Percentiles rank a stretch among this genome's conserved stretches.
These are phyloP conservation scores for Wickerhamiella hasegawae DNA, from an alignment of 805 yeast species.

Conservation along the genomic window DNA sequence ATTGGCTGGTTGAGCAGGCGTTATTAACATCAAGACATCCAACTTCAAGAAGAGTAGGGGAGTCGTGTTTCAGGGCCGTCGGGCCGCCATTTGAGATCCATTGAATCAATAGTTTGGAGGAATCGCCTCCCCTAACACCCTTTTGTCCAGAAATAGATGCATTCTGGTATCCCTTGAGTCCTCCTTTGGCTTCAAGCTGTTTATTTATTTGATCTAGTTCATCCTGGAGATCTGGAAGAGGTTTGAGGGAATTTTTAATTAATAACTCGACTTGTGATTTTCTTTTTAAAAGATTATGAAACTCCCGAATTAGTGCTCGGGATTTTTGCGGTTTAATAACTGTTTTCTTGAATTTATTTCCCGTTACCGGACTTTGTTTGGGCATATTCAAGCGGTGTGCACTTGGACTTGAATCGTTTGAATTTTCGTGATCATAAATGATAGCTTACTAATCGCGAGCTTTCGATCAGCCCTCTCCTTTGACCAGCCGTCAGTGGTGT, in stretches of 20 bases:
- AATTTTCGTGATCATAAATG: too few relatives aligned
- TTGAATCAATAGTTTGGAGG: constrained; percentile 62
- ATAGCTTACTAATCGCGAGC: too few relatives aligned
- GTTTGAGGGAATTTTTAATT: too few relatives aligned
- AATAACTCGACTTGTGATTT: background rate
- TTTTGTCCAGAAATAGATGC: constrained; percentile 83
- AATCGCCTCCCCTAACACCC: constrained; percentile 71
- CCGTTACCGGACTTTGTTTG: background rate
- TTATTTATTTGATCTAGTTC: constrained; percentile 29
- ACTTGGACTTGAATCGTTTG: too few relatives aligned
- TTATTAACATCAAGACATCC: constrained; percentile 66
- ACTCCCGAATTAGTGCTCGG: constrained; percentile 59
- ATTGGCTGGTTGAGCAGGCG: constrained; percentile 40
- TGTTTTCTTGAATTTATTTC: constrained; percentile 21
- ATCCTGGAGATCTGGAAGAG: background rate
- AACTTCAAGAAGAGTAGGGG: constrained; percentile 49
- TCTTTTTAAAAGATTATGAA: constrained; percentile 43
- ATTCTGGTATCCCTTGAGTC: constrained; percentile 59
- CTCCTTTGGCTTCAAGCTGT: too few relatives aligned
- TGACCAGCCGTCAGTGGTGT: too few relatives aligned
- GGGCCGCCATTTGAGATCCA: constrained; percentile 29
- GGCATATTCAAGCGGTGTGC: background rate
- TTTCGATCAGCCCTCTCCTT: too few relatives aligned
- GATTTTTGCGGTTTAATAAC: constrained; percentile 48
- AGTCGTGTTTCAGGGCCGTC: constrained; percentile 16